These are phyloP conservation scores for Corchorus capsularis DNA, from an alignment of 345 rosid species.

Conservation along the genomic window DNA sequence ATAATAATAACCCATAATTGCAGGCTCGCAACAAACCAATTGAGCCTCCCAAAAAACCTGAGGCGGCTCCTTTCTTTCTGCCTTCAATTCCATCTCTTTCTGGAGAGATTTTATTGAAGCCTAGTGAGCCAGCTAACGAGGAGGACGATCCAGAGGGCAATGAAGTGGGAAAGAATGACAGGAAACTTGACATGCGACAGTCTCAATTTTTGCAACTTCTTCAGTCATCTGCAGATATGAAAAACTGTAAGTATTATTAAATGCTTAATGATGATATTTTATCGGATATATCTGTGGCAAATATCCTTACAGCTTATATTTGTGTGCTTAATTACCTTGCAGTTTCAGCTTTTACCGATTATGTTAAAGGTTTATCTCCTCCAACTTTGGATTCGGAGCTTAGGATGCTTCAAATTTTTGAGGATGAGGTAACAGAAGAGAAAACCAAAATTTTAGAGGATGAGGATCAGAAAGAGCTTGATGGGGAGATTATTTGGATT, in stretches of 20 bases:
- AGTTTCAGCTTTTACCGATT: conserved; percentile 81
- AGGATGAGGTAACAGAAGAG: too few species aligned
- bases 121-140: conserved; percentile 47
- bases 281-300: background rate
- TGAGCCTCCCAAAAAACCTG: conserved; percentile 92
- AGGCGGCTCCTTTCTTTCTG: conserved; percentile 88
- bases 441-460: conserved; percentile 90
- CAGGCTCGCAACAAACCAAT: conserved; percentile 89
- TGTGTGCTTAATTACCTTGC: conserved; percentile 29
- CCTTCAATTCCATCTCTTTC: conserved; percentile 85
- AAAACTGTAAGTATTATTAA: conserved; percentile 55
- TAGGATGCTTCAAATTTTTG: conserved; percentile 89
- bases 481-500: conserved; percentile 58
- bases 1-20: background rate
- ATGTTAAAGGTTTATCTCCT: conserved; percentile 81
- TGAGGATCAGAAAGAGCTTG: conserved; percentile 56
- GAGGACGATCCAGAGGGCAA: conserved; percentile 38
- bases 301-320: conserved; percentile 17
- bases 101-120: conserved; percentile 77
- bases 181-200: conserved; percentile 33
- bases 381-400: conserved; percentile 88
- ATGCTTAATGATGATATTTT: background rate
- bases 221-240: conserved; percentile 49
- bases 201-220: conserved; percentile 66
- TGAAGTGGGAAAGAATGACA: conserved; percentile 32